Percentiles rank a stretch among this genome's conserved stretches.
These are phyloP conservation scores for Epichloe aotearoae DNA, from an alignment of 2,329 filamentous ascomycete genomes.

Conservation along the genomic window DNA sequence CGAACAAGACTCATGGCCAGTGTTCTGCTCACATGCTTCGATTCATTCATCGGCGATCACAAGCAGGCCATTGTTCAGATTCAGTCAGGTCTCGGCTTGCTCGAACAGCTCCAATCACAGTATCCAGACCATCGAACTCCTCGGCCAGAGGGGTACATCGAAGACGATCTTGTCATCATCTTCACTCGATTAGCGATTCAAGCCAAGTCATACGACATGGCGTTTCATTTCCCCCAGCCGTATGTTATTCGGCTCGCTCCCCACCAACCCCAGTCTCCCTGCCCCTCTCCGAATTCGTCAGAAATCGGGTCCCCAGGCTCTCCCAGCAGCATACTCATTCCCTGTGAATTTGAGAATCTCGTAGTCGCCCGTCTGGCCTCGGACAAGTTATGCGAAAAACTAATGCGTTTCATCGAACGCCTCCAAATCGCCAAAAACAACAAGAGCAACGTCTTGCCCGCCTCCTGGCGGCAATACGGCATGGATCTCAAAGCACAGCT, in stretches of 20 bases:
- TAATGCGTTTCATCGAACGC: conserved; percentile 45
- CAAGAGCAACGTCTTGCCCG: conserved; percentile 39
- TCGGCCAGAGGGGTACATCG: conserved; percentile 31
- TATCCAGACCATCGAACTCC: conserved; percentile 5
- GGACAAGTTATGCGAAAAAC: conserved; percentile 41
- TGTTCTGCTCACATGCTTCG: conserved; percentile 54
- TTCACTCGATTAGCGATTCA: conserved; percentile 51
- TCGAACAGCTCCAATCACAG: conserved; percentile 33
- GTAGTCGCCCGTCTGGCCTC: conserved; percentile 43
- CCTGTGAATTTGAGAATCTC: conserved; percentile 31
- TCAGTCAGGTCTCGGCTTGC: conserved; percentile 40
- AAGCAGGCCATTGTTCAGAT: conserved; percentile 48
- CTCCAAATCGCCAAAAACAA: conserved; percentile 34
- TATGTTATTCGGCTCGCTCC: conserved; percentile 38
- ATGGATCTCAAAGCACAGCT: conserved; percentile 35
- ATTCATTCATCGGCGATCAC: conserved; percentile 53
- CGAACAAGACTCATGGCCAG: conserved; percentile 49
- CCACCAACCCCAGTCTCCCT: conserved; percentile 17
- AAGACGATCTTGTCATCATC: conserved; percentile 48
- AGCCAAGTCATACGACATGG: conserved; percentile 56
- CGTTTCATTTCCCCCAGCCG: conserved; percentile 53
- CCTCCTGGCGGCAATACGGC: conserved; percentile 33
- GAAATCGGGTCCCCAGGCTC: conserved; percentile 5
- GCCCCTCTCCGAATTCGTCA: conserved; percentile 24
- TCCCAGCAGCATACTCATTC: conserved; percentile 10